phyloP scores from a whole-genome alignment of 345 rosid genomes.

The Moricandia moricandioides region DNA sequence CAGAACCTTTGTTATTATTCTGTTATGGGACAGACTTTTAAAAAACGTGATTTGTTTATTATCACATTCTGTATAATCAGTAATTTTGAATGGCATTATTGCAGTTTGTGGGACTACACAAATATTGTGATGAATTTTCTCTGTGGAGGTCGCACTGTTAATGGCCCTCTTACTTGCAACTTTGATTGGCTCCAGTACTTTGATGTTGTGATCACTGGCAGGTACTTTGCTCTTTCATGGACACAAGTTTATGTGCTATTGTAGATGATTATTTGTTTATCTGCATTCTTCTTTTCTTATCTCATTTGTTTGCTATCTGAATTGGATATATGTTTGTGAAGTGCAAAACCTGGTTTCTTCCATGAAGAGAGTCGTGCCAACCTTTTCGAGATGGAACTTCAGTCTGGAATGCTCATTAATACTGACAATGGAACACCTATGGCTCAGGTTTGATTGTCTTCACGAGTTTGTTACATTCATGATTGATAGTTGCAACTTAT shows the following conservation, averaged over 20 bases:
- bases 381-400: slow-evolving; percentile 87
- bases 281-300: too few relatives aligned
- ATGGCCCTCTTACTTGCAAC: slow-evolving; percentile 48
- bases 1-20: too few relatives aligned
- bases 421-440: slow-evolving; percentile 96
- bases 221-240: too few relatives aligned
- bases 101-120: slow-evolving; percentile 99
- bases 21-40: neutral
- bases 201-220: slow-evolving; percentile 93
- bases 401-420: slow-evolving; percentile 81
- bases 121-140: slow-evolving; percentile 95
- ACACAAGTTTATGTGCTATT: too few relatives aligned
- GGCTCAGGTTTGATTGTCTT: slow-evolving; percentile 83
- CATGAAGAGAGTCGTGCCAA: slow-evolving; percentile 81
- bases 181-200: slow-evolving; percentile 92
- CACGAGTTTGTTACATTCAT: too few relatives aligned
- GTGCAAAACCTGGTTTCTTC: slow-evolving; percentile 96
- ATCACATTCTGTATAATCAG: neutral
- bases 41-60: neutral
- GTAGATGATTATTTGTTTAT: too few relatives aligned
- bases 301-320: too few relatives aligned
- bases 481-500: too few relatives aligned
- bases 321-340: slow-evolving; percentile 38
- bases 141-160: slow-evolving; percentile 47
- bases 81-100: too few relatives aligned